Conservation (phyloP, 345 rosid species). For the Gossypium herbaceum region DNA sequence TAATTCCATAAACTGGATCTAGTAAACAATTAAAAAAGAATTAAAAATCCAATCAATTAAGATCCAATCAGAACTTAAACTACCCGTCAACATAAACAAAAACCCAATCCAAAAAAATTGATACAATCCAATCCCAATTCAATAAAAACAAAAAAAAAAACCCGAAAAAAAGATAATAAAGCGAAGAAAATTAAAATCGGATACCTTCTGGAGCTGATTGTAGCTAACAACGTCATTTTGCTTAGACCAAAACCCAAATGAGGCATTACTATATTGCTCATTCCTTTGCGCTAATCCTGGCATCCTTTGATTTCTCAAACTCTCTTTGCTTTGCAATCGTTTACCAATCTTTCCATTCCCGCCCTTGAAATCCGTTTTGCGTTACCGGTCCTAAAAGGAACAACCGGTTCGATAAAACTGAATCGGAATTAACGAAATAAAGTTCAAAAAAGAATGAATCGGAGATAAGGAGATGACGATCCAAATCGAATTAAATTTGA, state of each 20-base stretch:
- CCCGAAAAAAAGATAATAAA: neutral
- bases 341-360: constrained; percentile 25
- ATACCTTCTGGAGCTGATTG: constrained; percentile 82
- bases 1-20: constrained; percentile 22
- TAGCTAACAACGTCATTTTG: constrained; percentile 63
- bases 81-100: constrained; percentile 1
- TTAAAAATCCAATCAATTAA: constrained; percentile 10
- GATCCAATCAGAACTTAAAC: constrained; percentile 39
- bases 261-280: constrained; percentile 52
- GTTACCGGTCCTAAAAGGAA: constrained; percentile 16
- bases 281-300: constrained; percentile 74
- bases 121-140: constrained; percentile 25
- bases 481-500: constrained; percentile 6
- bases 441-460: constrained; percentile 3
- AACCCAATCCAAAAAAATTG: constrained; percentile 3
- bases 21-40: constrained; percentile 7
- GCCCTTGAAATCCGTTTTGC: constrained; percentile 3
- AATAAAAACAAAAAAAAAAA: constrained; percentile 2
- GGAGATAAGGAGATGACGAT: neutral
- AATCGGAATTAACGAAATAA: neutral
- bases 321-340: constrained; percentile 22
- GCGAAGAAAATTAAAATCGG: neutral
- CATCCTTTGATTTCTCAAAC: constrained; percentile 41
- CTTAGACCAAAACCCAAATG: constrained; percentile 72
- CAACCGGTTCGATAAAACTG: neutral